Conservation (phyloP, 2,329 filamentous ascomycete species). For the Pseudogymnoascus sp. region DNA sequence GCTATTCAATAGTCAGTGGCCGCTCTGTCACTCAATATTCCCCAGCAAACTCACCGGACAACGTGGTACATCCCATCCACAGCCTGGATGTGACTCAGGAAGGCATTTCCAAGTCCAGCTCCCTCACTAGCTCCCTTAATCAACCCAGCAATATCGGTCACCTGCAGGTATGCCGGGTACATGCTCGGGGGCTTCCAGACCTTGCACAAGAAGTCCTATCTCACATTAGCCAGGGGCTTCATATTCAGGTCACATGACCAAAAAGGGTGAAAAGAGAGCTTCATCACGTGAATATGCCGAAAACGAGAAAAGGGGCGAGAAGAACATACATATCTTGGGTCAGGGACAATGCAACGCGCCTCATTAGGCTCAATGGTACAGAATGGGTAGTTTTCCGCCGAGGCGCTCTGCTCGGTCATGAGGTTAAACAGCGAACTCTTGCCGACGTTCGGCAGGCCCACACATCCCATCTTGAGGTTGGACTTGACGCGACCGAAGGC, state of each 20-base stretch:
- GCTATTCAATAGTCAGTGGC: constrained; percentile 14
- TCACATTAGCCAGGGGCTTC: constrained; percentile 10
- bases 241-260: background rate
- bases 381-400: constrained; percentile 41
- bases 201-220: constrained; percentile 39
- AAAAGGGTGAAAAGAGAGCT: background rate
- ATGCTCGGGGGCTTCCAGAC: constrained; percentile 41
- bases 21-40: background rate
- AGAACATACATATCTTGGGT: constrained; percentile 37
- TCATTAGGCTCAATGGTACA: constrained; percentile 43
- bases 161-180: constrained; percentile 40
- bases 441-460: constrained; percentile 40
- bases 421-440: constrained; percentile 42
- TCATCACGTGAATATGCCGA: background rate
- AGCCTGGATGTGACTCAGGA: constrained; percentile 40
- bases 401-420: constrained; percentile 40
- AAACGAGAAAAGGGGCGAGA: constrained; percentile 3
- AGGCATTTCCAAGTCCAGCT: constrained; percentile 40
- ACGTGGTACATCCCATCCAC: constrained; percentile 42
- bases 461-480: constrained; percentile 43
- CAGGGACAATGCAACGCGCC: constrained; percentile 39
- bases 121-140: constrained; percentile 40
- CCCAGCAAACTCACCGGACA: constrained; percentile 29
- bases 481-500: constrained; percentile 39
- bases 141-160: constrained; percentile 40